Base-by-base conservation (phyloP, 1,139 yeast genomes). In the Kodamaea sp. region DNA sequence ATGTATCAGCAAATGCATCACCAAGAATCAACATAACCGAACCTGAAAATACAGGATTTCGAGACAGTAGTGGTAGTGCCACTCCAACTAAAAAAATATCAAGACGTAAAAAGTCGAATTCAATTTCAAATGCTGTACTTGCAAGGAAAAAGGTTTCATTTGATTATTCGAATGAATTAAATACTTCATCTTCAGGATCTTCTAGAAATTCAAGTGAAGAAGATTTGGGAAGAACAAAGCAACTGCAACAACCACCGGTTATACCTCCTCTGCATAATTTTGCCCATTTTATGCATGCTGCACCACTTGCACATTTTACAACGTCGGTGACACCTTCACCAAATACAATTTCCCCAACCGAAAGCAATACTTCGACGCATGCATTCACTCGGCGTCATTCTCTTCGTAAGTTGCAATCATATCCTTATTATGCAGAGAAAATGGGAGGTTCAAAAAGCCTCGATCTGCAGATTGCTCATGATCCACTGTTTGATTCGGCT, bases 401-500 rank as follows among this genome's bases (percentile, higher is more conserved):
- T 15, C 42, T 45, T 27, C 38, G 47, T 34, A 50, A 49, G 34
- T 42, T 48, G 22, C 49, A 45, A 24, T 48, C 49, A 12, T 46
- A 48, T 26, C 53, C 53, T 6, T 55, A 36, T 46, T 46, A 41
- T 26, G 33, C 45, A 5, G 52, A 48, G 26, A 43, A 42, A 29
- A 34, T 49, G 41, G 38, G 35, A 25, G 34, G 36, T 9, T 41
- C 65, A n/a, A 58, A 52, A 34, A 61, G 68, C 20, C 47, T 63
- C 5, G 70, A 65, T 41, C 54, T 64, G 5, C 67, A 57, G 35
- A 42, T 55, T 34, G 42, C 42, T 24, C 31, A 27, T 35, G 52
- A 35, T 29, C 36, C 47, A n/a, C 39, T 42, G 29, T 58, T 55
- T 35, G 54, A 62, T 7, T 49, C 37, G 8, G 24, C 32, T 6